These are phyloP conservation scores for Penicillium corylophilum DNA, from an alignment of 2,329 filamentous ascomycete genomes.

Conservation along the genomic window DNA sequence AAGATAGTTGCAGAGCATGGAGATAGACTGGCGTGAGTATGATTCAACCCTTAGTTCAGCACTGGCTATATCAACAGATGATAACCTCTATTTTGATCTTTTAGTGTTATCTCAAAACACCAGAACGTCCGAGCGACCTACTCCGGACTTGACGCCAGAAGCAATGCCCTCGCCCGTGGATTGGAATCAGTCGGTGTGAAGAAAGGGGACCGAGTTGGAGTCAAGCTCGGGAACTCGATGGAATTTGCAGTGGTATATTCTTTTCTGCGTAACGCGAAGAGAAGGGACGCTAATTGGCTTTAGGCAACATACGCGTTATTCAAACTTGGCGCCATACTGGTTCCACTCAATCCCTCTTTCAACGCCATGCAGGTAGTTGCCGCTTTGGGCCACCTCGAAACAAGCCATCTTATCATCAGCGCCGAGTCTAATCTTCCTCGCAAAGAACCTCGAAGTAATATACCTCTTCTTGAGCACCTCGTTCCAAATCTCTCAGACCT, in stretches of 20 bases:
- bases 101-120: constrained; percentile 57
- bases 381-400: constrained; percentile 73
- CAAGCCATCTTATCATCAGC: constrained; percentile 76
- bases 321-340: constrained; percentile 90
- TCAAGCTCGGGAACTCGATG: constrained; percentile 80
- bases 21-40: constrained; percentile 53
- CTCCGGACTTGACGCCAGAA: constrained; percentile 68
- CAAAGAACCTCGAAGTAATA: constrained; percentile 61
- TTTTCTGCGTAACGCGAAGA: neutral
- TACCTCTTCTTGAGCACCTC: constrained; percentile 56
- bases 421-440: constrained; percentile 79
- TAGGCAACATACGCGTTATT: constrained; percentile 77
- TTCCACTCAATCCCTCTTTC: constrained; percentile 91
- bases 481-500: constrained; percentile 48
- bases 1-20: constrained; percentile 45
- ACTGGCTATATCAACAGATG: neutral
- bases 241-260: constrained; percentile 72
- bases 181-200: constrained; percentile 68
- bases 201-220: constrained; percentile 81
- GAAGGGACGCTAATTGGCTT: neutral
- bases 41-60: neutral
- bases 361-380: constrained; percentile 74
- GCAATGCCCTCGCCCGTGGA: constrained; percentile 72
- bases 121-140: constrained; percentile 71
- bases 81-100: neutral